A percentile compares a stretch with the other conserved stretches of the same genome.
phyloP scores from a whole-genome alignment of 352 stramenopile genomes.

The Phytopythium vexans region DNA sequence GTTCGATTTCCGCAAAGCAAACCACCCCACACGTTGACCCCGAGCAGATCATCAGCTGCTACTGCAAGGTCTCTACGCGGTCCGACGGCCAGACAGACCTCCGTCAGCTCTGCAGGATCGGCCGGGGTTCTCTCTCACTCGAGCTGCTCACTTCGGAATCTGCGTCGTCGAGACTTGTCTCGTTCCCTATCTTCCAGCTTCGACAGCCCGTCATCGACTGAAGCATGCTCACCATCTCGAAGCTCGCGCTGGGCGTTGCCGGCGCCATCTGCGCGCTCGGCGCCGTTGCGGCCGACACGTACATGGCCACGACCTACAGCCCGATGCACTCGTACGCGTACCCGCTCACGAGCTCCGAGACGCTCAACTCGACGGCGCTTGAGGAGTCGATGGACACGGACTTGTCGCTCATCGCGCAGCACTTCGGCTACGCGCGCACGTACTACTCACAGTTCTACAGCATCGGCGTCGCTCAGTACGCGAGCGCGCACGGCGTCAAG shows the following conservation, averaged over 20 bases:
- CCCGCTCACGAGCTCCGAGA: conserved; percentile 26
- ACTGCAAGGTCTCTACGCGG: no score
- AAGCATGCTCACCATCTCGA: conserved; percentile 4
- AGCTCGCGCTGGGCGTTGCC: conserved; percentile 3
- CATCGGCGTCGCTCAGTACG: conserved; percentile 40
- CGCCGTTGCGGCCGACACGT: conserved; percentile 4
- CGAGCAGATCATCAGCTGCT: no score
- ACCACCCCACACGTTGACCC: no score
- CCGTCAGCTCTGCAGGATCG: no score
- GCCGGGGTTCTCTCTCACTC: no score
- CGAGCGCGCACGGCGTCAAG: conserved; percentile 45
- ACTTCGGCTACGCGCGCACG: conserved; percentile 53
- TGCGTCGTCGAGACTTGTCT: neutral
- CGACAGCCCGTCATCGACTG: neutral
- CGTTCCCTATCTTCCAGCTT: no score
- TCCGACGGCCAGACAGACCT: no score
- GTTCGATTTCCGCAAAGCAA: no score
- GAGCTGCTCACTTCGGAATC: conserved; percentile 3
- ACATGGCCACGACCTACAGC: conserved; percentile 49
- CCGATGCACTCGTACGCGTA: conserved; percentile 55
- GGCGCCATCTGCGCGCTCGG: neutral
- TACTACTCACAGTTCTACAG: conserved; percentile 59
- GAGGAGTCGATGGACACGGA: conserved; percentile 33
- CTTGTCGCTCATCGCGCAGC: conserved; percentile 35
- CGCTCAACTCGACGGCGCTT: conserved; percentile 16